These are phyloP conservation scores for Pezicula radicicola DNA, from an alignment of 2,329 filamentous ascomycete genomes.

Conservation along the genomic window DNA sequence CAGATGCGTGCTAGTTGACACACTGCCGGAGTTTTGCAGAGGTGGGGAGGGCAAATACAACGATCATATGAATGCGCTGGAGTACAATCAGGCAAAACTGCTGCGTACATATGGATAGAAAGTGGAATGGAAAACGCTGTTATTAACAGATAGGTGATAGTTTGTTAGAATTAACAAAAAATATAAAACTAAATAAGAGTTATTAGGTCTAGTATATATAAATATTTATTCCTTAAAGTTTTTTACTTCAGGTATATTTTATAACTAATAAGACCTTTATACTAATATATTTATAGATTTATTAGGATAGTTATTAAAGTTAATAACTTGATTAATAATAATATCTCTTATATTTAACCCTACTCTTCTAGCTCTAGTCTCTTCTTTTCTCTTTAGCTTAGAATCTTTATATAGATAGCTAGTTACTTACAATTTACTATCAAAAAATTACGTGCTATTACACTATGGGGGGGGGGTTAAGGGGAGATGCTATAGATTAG, in stretches of 20 bases:
- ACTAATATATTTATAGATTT: background rate
- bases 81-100: conserved; percentile 3
- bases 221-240: too few relatives aligned
- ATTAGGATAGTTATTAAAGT: too few relatives aligned
- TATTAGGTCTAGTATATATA: background rate
- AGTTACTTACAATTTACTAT: too few relatives aligned
- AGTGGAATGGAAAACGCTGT: background rate
- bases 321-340: too few relatives aligned
- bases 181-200: background rate
- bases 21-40: background rate
- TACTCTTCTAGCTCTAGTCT: too few relatives aligned
- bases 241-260: too few relatives aligned
- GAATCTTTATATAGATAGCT: too few relatives aligned
- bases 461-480: background rate
- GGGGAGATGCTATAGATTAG: background rate
- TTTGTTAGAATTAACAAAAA: background rate
- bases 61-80: conserved; percentile 3
- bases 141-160: background rate
- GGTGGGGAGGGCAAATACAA: background rate
- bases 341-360: too few relatives aligned
- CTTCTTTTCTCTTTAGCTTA: too few relatives aligned
- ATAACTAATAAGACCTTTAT: too few relatives aligned
- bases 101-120: conserved; percentile 1
- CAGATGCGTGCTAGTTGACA: background rate
- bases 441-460: too few relatives aligned